phyloP scores from a whole-genome alignment of 164 flowering plant genomes.

The Litsea cubeba region DNA sequence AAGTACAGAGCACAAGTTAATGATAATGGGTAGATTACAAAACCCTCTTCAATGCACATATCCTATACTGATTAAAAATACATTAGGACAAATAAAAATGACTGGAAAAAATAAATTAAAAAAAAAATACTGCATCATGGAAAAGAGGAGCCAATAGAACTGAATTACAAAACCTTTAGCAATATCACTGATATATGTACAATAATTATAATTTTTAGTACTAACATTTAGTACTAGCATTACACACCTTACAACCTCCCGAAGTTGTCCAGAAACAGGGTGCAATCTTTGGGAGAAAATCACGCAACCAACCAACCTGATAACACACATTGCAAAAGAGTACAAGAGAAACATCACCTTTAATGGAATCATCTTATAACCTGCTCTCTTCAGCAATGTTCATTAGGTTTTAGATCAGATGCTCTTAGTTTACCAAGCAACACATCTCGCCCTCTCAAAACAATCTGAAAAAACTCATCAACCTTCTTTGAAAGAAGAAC shows the following conservation, averaged over 20 bases:
- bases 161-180: not conserved
- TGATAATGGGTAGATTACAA: not conserved
- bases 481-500: constrained; percentile 62
- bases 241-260: constrained; percentile 9
- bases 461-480: constrained; percentile 70
- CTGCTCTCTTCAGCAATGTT: constrained; percentile 20
- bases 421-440: constrained; percentile 67
- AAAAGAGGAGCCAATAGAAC: not conserved
- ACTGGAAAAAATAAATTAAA: too few species aligned
- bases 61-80: not conserved
- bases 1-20: too few species aligned
- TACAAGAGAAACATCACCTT: not conserved
- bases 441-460: constrained; percentile 79
- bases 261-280: constrained; percentile 2
- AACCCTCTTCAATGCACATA: not conserved
- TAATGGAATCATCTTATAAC: constrained; percentile 19
- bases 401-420: constrained; percentile 16
- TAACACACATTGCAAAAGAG: constrained; percentile 2
- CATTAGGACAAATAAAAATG: not conserved
- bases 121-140: too few species aligned
- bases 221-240: not conserved
- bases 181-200: not conserved
- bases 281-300: too few species aligned
- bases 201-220: not conserved
- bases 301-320: not conserved